These are phyloP conservation scores for Lodderomyces metapsilosis DNA, from an alignment of 1,139 yeast species.

Conservation along the genomic window DNA sequence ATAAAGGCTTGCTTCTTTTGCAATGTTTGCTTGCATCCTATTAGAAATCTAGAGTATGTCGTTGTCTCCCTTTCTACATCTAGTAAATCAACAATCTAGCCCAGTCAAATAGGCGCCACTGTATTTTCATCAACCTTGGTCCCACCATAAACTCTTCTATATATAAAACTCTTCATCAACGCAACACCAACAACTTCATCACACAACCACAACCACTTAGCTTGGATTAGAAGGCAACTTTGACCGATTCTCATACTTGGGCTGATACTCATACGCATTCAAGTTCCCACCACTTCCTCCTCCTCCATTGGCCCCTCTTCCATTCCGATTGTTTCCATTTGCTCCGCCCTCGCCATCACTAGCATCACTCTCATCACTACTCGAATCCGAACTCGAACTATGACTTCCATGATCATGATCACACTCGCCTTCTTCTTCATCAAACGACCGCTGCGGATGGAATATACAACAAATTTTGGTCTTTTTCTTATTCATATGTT, in stretches of 20 bases:
- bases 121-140: too few relatives aligned
- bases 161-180: too few relatives aligned
- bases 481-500: conserved; percentile 80
- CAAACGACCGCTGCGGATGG: conserved; percentile 79
- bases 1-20: too few relatives aligned
- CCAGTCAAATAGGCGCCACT: too few relatives aligned
- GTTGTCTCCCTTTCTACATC: too few relatives aligned
- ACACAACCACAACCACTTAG: too few relatives aligned
- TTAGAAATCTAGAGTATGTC: too few relatives aligned
- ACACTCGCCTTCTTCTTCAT: conserved; percentile 34
- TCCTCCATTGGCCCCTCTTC: too few relatives aligned
- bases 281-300: conserved; percentile 31
- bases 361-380: conserved; percentile 36
- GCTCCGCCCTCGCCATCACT: conserved; percentile 9
- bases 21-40: too few relatives aligned
- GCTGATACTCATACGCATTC: conserved; percentile 76
- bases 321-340: not conserved
- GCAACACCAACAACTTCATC: too few relatives aligned
- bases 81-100: too few relatives aligned
- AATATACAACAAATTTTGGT: conserved; percentile 94
- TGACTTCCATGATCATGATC: conserved; percentile 6
- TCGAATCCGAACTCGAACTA: conserved; percentile 32
- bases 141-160: too few relatives aligned
- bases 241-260: conserved; percentile 48
- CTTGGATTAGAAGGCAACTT: conserved; percentile 7